Conservation (phyloP, 345 rosid species). For the Rhodamnia rubescens region DNA sequence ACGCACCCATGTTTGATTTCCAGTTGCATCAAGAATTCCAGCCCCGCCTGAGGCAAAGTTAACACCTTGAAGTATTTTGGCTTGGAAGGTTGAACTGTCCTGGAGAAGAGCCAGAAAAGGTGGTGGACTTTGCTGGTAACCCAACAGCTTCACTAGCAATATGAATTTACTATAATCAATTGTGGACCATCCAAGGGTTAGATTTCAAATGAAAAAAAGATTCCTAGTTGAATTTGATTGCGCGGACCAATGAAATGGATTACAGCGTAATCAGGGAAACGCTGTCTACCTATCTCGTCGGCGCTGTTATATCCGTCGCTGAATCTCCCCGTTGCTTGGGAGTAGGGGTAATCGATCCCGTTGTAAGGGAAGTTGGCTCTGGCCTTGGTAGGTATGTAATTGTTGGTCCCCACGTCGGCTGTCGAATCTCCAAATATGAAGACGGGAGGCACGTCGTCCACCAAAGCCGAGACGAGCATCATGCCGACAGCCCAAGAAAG, state of each 20-base stretch:
- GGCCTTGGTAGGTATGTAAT: not conserved
- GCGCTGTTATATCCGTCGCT: slow-evolving; percentile 13
- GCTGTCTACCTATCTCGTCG: slow-evolving; percentile 4
- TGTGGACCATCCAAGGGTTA: not conserved
- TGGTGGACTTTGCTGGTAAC: not conserved
- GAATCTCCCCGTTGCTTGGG: slow-evolving; percentile 9
- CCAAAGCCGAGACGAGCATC: not conserved
- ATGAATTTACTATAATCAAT: not conserved
- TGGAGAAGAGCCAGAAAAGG: not conserved
- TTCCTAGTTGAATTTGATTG: not conserved
- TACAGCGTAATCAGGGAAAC: not conserved
- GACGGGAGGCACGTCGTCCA: not conserved
- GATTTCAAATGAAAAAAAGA: not conserved
- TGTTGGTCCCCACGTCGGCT: slow-evolving; percentile 1
- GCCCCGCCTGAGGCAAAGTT: slow-evolving; percentile 7
- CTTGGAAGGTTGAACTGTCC: not conserved
- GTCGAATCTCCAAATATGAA: slow-evolving; percentile 11
- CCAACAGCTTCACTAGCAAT: not conserved
- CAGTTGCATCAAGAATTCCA: slow-evolving; percentile 3
- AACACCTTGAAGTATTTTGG: not conserved
- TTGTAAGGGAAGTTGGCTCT: slow-evolving; percentile 5
- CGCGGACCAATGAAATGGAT: not conserved
- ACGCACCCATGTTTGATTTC: not conserved
- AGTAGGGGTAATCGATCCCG: slow-evolving; percentile 13
- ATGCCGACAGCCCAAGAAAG: not conserved